phyloP scores from a whole-genome alignment of 768 basidiomycete species.

The Leccinum uliginosum region DNA sequence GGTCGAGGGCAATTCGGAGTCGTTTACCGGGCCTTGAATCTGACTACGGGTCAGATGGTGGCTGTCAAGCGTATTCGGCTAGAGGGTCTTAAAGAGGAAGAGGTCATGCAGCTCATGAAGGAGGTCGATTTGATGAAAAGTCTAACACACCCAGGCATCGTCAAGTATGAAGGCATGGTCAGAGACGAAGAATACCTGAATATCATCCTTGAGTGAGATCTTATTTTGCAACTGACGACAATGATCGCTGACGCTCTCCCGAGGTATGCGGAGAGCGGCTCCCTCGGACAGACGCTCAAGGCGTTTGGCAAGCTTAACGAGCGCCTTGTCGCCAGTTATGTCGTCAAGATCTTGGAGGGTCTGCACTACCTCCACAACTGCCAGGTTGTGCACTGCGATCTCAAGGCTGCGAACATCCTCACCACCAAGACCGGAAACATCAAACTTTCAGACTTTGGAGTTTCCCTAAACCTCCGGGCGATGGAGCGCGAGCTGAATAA shows the following conservation, averaged over 20 bases:
- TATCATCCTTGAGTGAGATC: slow-evolving; percentile 87
- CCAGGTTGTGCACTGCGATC: slow-evolving; percentile 94
- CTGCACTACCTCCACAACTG: slow-evolving; percentile 87
- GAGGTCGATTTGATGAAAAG: slow-evolving; percentile 93
- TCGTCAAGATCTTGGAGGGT: slow-evolving; percentile 95
- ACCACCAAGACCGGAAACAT: slow-evolving; percentile 97
- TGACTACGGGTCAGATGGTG: slow-evolving; percentile 95
- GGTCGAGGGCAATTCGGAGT: slow-evolving; percentile 96
- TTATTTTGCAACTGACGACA: background rate
- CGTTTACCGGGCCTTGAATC: slow-evolving; percentile 90
- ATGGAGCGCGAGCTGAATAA: slow-evolving; percentile 83
- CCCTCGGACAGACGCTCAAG: slow-evolving; percentile 87
- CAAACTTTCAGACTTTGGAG: slow-evolving; percentile 96
- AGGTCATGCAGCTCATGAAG: slow-evolving; percentile 86
- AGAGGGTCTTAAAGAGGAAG: slow-evolving; percentile 86
- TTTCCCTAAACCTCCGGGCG: slow-evolving; percentile 91
- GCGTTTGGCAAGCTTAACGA: slow-evolving; percentile 94
- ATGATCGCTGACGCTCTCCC: slow-evolving; percentile 13
- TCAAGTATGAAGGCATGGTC: slow-evolving; percentile 96
- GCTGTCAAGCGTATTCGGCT: slow-evolving; percentile 96
- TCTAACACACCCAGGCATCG: slow-evolving; percentile 90
- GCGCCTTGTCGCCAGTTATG: slow-evolving; percentile 85
- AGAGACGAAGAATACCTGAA: slow-evolving; percentile 84
- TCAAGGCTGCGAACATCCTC: slow-evolving; percentile 98
- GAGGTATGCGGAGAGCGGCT: slow-evolving; percentile 96